phyloP scores from a whole-genome alignment of 345 rosid species.

The Ceriops zippeliana region DNA sequence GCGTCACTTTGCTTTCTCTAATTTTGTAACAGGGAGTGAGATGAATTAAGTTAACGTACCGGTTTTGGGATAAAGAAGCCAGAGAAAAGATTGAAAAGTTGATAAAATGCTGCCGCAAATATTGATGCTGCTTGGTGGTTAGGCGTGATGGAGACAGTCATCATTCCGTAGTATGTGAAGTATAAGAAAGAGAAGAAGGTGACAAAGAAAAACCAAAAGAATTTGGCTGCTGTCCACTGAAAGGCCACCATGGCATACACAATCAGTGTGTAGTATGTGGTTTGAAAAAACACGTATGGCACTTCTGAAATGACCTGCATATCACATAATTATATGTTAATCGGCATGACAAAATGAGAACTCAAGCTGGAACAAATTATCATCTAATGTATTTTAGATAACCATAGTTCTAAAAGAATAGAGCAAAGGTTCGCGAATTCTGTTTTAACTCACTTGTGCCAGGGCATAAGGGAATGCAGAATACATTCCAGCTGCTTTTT shows the following conservation, averaged over 20 bases:
- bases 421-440: background rate
- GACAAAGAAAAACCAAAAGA: slow-evolving; percentile 29
- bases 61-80: slow-evolving; percentile 31
- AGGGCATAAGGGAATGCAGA: slow-evolving; percentile 43
- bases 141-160: slow-evolving; percentile 33
- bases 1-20: background rate
- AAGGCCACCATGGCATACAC: slow-evolving; percentile 33
- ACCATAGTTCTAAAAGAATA: too few relatives aligned
- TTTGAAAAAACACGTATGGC: slow-evolving; percentile 31
- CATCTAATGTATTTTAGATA: too few relatives aligned
- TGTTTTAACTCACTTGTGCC: slow-evolving; percentile 33
- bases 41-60: slow-evolving; percentile 10
- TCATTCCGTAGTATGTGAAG: slow-evolving; percentile 35
- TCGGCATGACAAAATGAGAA: background rate
- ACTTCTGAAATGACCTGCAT: slow-evolving; percentile 46
- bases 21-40: background rate
- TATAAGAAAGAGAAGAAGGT: slow-evolving; percentile 22
- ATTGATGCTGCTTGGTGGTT: slow-evolving; percentile 31
- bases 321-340: background rate
- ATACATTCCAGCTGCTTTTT: slow-evolving; percentile 69
- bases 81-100: slow-evolving; percentile 28
- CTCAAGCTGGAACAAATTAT: background rate
- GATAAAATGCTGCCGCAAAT: slow-evolving; percentile 27
- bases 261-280: slow-evolving; percentile 23
- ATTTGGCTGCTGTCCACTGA: slow-evolving; percentile 29